Base-by-base conservation (phyloP, 176 grass and related monocot species). In the Eragrostis curvula region DNA sequence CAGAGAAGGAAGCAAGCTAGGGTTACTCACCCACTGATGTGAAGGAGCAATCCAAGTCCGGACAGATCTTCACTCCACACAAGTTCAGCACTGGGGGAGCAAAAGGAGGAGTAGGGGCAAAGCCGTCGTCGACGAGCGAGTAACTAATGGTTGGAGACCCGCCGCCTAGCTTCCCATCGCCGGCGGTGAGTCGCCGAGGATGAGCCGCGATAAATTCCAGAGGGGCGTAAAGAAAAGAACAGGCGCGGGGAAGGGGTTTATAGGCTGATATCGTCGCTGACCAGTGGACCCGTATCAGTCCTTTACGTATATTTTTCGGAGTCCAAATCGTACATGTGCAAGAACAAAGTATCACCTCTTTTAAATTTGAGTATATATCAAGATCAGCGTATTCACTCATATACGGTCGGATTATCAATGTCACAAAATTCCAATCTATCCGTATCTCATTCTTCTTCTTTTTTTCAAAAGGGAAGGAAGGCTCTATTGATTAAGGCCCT, bases 1-100 rank as follows among this genome's bases (percentile, higher is more conserved):
- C 2, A 36, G 32, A 36, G 32, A 36, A 36, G 32, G 32, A 42
- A 52, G 14, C 45, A 64, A 64, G 57, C 56, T 83, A 73, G 70
- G 80, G 43, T 73, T 83, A 39, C 80, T 51, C 50, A 73, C 56
- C 56, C 32, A 13, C 9, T 18, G n/a, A n/a, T n/a, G 55, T n/a
- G n/a, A 58, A 39, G n/a, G 8, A 49, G 14, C 8, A 71, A 71
- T 71, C 69, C 13, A 29, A 48, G 13, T 9, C 23, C 23, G 68
- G 44, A 71, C 8, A 45, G 45, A 50, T 71, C 44, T 48, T 17
- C 62, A 68, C 40, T 64, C 32, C 8, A 72, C 13, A n/a, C 43
- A 0, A 24, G 9, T 48, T 28, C 36, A 12, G 40, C 9, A 45
- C 39, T 17, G 20, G n/a, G 20, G 18, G 52, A 55, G n/a, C 16